These are phyloP conservation scores for Pinguiococcus pyrenoidosus DNA, from an alignment of 108 stramenopile genomes.

Conservation along the genomic window DNA sequence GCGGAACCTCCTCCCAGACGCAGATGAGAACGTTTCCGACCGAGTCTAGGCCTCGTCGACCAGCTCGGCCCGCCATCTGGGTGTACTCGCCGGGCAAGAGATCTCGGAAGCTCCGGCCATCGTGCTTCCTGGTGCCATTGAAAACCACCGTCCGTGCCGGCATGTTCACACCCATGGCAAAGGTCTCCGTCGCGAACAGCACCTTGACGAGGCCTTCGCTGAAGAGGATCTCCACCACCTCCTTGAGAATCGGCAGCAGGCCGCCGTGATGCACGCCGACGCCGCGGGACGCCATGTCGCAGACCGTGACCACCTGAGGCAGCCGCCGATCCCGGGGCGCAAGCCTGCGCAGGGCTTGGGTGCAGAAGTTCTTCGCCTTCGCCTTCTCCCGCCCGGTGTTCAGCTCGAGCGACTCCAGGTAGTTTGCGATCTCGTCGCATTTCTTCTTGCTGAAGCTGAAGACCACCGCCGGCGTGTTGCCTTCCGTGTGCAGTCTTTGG, in stretches of 20 bases:
- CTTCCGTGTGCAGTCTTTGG: conserved; percentile 60
- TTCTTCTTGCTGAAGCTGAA: conserved; percentile 96
- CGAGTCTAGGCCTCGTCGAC: conserved; percentile 79
- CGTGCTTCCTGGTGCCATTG: conserved; percentile 69
- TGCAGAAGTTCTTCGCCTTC: conserved; percentile 19
- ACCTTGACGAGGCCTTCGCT: conserved; percentile 73
- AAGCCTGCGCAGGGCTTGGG: conserved; percentile 49
- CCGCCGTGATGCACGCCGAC: conserved; percentile 97
- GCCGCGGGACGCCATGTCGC: conserved; percentile 63
- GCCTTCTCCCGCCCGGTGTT: conserved; percentile 47
- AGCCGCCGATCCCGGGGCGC: conserved; percentile 64
- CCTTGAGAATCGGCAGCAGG: conserved; percentile 87
- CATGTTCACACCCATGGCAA: conserved; percentile 99
- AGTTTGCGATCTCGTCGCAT: conserved; percentile 81
- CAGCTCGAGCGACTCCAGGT: conserved; percentile 63
- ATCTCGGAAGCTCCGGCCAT: conserved; percentile 20
- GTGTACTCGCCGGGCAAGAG: conserved; percentile 65
- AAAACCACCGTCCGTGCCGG: conserved; percentile 90
- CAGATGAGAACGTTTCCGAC: conserved; percentile 55
- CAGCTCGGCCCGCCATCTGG: conserved; percentile 96
- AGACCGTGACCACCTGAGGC: conserved; percentile 65
- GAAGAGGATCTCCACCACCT: conserved; percentile 88
- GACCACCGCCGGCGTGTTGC: conserved; percentile 81
- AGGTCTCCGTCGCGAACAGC: conserved; percentile 94
- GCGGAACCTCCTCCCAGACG: conserved; percentile 19